Conservation (phyloP, 805 yeast genomes). For the Saturnispora sanitii region DNA sequence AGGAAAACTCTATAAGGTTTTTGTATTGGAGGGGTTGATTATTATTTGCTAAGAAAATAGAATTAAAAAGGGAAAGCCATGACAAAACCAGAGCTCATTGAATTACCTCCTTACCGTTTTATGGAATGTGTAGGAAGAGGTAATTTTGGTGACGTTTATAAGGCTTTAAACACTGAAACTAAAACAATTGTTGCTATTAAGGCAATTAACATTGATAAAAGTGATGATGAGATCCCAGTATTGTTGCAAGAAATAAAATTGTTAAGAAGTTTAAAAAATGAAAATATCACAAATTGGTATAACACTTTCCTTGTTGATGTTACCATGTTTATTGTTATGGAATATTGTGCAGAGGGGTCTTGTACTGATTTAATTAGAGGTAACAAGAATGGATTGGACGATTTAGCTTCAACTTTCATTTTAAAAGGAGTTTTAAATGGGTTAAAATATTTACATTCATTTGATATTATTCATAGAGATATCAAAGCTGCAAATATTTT, state of each 20-base stretch:
- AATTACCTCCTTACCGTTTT: slow-evolving; percentile 19
- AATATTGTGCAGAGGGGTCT: slow-evolving; percentile 91
- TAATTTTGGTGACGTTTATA: slow-evolving; percentile 79
- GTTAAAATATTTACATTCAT: slow-evolving; percentile 58
- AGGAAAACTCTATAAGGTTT: no score
- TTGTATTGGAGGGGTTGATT: no score
- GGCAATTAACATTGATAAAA: slow-evolving; percentile 69
- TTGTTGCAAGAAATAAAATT: slow-evolving; percentile 72
- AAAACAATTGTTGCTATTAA: slow-evolving; percentile 68
- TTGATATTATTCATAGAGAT: slow-evolving; percentile 82
- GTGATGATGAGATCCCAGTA: slow-evolving; percentile 64
- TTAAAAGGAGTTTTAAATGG: slow-evolving; percentile 59
- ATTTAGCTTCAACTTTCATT: slow-evolving; percentile 52
- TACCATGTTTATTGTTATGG: slow-evolving; percentile 86
- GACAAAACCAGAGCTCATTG: not conserved
- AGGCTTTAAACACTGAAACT: slow-evolving; percentile 33
- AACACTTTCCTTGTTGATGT: slow-evolving; percentile 57
- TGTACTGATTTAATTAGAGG: slow-evolving; percentile 63
- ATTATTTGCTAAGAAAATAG: not conserved
- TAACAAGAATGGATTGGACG: slow-evolving; percentile 41
- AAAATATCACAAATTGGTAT: slow-evolving; percentile 54
- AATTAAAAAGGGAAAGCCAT: no score
- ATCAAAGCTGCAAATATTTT: slow-evolving; percentile 89
- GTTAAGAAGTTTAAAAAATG: slow-evolving; percentile 55
- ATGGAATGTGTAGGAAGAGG: slow-evolving; percentile 69